phyloP scores from a whole-genome alignment of 2,329 filamentous ascomycete genomes.

The Penicillium olsonii region DNA sequence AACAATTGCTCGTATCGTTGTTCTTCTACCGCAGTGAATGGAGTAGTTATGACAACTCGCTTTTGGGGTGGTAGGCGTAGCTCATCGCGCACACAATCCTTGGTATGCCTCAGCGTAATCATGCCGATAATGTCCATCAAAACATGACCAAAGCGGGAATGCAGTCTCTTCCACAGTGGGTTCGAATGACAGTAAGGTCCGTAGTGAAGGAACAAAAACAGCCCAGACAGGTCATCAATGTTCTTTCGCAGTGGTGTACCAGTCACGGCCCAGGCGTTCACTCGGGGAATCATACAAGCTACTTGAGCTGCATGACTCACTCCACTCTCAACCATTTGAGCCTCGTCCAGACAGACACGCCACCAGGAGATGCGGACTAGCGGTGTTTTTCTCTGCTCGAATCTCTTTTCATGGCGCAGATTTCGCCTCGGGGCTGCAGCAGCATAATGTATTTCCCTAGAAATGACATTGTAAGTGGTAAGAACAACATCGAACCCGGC shows the following conservation, averaged over 20 bases:
- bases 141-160: slow-evolving; percentile 59
- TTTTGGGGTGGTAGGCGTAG: slow-evolving; percentile 79
- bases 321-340: slow-evolving; percentile 92
- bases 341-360: slow-evolving; percentile 69
- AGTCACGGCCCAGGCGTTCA: slow-evolving; percentile 89
- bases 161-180: slow-evolving; percentile 68
- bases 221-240: slow-evolving; percentile 74
- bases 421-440: slow-evolving; percentile 69
- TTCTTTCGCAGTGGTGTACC: slow-evolving; percentile 86
- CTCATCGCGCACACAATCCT: slow-evolving; percentile 76
- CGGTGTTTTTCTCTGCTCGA: slow-evolving; percentile 69
- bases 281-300: slow-evolving; percentile 74
- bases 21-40: slow-evolving; percentile 87
- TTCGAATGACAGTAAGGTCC: slow-evolving; percentile 70
- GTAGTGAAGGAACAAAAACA: slow-evolving; percentile 78
- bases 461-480: slow-evolving; percentile 69
- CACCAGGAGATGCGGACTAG: slow-evolving; percentile 84
- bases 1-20: slow-evolving; percentile 82
- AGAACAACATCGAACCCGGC: slow-evolving; percentile 58
- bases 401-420: slow-evolving; percentile 64
- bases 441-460: slow-evolving; percentile 77
- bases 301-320: slow-evolving; percentile 80
- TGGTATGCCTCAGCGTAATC: slow-evolving; percentile 82
- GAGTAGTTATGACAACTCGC: slow-evolving; percentile 82
- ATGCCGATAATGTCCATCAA: slow-evolving; percentile 70